Evolutionary conservation across 495 filamentous ascomycete species (phyloP), one percentile per base, ranked within the genome.

Genomic region (Pyrenula aspistea): DNA sequence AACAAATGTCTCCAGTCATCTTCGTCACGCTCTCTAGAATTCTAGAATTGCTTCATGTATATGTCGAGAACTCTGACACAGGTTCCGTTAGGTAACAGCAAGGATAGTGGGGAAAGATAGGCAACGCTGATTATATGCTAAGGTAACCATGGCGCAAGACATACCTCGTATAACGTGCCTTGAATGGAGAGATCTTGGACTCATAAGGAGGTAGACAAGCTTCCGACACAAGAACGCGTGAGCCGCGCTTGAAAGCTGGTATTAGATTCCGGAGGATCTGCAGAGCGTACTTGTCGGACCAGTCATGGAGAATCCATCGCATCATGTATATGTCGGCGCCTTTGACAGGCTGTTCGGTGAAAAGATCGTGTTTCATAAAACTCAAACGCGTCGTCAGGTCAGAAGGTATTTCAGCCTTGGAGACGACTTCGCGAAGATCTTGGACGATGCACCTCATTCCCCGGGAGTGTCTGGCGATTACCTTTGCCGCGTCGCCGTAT

Each of bases 261-360:
- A 73, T 60, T 10, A 79, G 57, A 4, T 71, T 67, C 20, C 58
- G 61, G 3, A 83, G 57, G 53, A 80, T 77, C 24, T 60, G 65
- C 2, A 70, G 55, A 2, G 66, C 70, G 24, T 79, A 67, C 12
- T 63, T 58, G 24, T 76, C 68, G 2, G 70, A 60, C 68, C 73
- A 74, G 59, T 82, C 76, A 57, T 83, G 80, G 19, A 83, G 59
- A 21, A 82, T 71, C 55, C 70, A 65, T 25, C 80, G 74, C 22
- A 81, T 60, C 42, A 83, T 68, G 58, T 83, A 83, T 11, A 77
- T 68, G 51, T 81, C 76, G 2, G 80, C 81, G 12, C 63, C 62
- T 20, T 61, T 56, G 4, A 76, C 61, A 0, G 74, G 68, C 61
- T 83, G 77, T 2, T 62, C 59, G 23, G 68, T 55, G 64, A 79